Conservation (phyloP, 176 grass and related monocot species). For the Miscanthus lutarioriparius region DNA sequence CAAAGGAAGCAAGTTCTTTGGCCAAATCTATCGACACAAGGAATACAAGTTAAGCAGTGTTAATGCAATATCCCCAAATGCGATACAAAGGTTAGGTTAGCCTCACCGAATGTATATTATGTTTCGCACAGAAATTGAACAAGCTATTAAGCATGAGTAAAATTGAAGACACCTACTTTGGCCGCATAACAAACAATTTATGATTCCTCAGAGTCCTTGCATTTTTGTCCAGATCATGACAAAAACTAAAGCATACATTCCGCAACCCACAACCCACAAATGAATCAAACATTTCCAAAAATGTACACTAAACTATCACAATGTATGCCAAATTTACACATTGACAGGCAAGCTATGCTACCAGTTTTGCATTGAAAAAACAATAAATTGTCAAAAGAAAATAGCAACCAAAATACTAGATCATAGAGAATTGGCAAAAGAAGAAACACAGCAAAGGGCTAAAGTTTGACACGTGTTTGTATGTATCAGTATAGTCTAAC, state of each 20-base stretch:
- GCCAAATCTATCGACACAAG: neutral
- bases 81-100: neutral
- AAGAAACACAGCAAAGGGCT: neutral
- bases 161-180: neutral
- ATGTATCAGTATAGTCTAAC: neutral
- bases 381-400: neutral
- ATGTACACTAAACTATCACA: conserved; percentile 2
- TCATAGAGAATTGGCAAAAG: neutral
- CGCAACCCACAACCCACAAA: neutral
- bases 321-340: neutral
- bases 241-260: neutral
- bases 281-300: conserved; percentile 12
- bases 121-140: neutral
- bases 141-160: neutral
- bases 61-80: neutral
- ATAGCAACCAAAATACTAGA: neutral
- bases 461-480: neutral
- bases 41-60: neutral
- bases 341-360: neutral
- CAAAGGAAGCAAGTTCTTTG: neutral
- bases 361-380: neutral
- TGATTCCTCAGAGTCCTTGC: neutral
- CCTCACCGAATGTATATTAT: neutral
- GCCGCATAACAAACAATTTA: neutral
- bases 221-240: neutral